phyloP scores from a whole-genome alignment of 1,284 basidiomycete genomes.

The Pseudozyma sp. region DNA sequence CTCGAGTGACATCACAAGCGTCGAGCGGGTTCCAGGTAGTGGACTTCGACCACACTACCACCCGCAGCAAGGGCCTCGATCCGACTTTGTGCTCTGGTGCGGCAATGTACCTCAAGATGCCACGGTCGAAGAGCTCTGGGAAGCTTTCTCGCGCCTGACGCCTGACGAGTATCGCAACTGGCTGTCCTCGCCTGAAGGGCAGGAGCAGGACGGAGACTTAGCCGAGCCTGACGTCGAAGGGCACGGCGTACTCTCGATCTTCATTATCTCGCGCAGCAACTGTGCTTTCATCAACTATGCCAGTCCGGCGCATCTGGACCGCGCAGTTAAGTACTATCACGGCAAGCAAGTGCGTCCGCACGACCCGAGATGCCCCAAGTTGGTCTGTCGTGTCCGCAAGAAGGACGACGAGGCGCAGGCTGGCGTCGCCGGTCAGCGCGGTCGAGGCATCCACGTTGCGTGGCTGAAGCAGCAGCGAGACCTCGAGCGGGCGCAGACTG shows the following conservation, averaged over 20 bases:
- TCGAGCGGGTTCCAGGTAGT: conserved; percentile 38
- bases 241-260: conserved; percentile 84
- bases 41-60: conserved; percentile 47
- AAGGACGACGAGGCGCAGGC: conserved; percentile 87
- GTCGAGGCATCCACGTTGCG: conserved; percentile 82
- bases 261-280: conserved; percentile 89
- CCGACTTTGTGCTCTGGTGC: conserved; percentile 96
- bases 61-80: conserved; percentile 73
- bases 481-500: conserved; percentile 31
- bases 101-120: conserved; percentile 87
- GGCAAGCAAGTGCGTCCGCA: conserved; percentile 76
- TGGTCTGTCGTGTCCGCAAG: conserved; percentile 86
- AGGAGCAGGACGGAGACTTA: conserved; percentile 8
- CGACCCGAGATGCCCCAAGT: conserved; percentile 79
- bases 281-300: conserved; percentile 94
- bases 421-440: conserved; percentile 90
- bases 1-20: conserved; percentile 7
- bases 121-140: conserved; percentile 86
- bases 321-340: conserved; percentile 80
- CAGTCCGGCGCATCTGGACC: conserved; percentile 75
- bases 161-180: conserved; percentile 29
- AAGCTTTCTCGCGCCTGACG: conserved; percentile 75
- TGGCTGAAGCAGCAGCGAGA: conserved; percentile 76
- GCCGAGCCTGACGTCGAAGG: conserved; percentile 34
- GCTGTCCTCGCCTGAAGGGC: conserved; percentile 20